Conservation (phyloP, 1,284 basidiomycete genomes). For the Clitocybe nebularis region DNA sequence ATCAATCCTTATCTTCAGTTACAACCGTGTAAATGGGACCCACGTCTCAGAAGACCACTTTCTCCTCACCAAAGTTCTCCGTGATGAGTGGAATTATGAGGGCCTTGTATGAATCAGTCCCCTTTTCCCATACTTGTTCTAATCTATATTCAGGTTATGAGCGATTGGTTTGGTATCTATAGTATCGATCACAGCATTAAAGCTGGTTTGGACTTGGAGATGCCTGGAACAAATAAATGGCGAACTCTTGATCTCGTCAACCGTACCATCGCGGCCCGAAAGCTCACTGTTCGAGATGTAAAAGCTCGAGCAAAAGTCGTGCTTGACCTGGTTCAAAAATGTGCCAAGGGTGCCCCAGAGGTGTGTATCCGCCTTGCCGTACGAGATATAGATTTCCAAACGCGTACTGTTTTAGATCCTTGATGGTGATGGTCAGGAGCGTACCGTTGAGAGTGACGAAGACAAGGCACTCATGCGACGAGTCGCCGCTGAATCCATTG, state of each 20-base stretch:
- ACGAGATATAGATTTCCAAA: neutral
- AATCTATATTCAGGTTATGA: constrained; percentile 50
- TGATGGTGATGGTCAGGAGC: constrained; percentile 63
- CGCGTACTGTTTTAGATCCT: constrained; percentile 40
- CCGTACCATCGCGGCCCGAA: constrained; percentile 58
- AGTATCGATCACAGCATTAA: constrained; percentile 63
- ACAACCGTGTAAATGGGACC: constrained; percentile 68
- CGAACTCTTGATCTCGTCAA: constrained; percentile 60
- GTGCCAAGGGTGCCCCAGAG: constrained; percentile 58
- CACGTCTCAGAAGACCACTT: constrained; percentile 68
- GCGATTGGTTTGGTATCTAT: constrained; percentile 77
- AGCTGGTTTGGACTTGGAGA: constrained; percentile 77
- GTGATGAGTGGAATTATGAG: constrained; percentile 74
- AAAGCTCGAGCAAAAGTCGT: constrained; percentile 68
- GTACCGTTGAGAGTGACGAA: constrained; percentile 54
- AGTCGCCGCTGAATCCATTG: constrained; percentile 64
- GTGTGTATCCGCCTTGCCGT: constrained; percentile 29
- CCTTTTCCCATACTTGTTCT: neutral
- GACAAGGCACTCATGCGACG: constrained; percentile 60
- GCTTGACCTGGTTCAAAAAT: constrained; percentile 61
- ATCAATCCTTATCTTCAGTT: constrained; percentile 31
- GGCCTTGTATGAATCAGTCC: constrained; percentile 39
- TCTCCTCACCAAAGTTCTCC: constrained; percentile 62
- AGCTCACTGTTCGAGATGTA: constrained; percentile 61
- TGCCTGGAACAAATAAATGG: constrained; percentile 74